phyloP scores from a whole-genome alignment of 768 basidiomycete species.

The Hydnomerulius pinastri region DNA sequence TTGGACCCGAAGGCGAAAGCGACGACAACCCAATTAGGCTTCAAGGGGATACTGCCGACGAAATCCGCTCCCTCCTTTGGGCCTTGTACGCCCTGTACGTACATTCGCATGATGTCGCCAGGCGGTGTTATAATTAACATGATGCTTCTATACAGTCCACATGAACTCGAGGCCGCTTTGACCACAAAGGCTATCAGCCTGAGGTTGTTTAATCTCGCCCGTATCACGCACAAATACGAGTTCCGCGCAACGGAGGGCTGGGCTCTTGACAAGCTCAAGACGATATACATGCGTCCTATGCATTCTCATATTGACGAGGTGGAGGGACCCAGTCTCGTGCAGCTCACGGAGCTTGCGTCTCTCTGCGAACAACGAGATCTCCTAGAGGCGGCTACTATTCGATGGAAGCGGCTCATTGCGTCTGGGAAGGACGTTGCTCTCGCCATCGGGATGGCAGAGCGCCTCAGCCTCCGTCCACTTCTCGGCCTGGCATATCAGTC shows the following conservation, averaged over 20 bases:
- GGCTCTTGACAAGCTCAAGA: conserved; percentile 43
- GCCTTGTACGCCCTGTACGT: conserved; percentile 54
- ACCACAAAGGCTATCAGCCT: conserved; percentile 45
- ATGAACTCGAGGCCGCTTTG: conserved; percentile 47
- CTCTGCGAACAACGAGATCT: conserved; percentile 50
- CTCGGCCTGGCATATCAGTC: conserved; percentile 53
- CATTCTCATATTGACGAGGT: conserved; percentile 31
- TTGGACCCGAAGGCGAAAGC: conserved; percentile 45
- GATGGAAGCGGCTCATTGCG: conserved; percentile 50
- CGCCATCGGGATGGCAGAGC: conserved; percentile 49
- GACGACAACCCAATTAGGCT: conserved; percentile 54
- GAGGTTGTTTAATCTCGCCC: conserved; percentile 46
- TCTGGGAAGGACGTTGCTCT: conserved; percentile 47
- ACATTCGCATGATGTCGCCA: neutral
- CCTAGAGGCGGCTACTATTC: conserved; percentile 40
- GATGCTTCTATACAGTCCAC: conserved; percentile 35
- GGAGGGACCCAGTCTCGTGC: conserved; percentile 42
- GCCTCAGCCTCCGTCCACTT: conserved; percentile 46
- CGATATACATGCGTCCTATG: conserved; percentile 35
- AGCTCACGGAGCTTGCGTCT: conserved; percentile 54
- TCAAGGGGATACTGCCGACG: conserved; percentile 47
- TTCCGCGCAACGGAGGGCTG: conserved; percentile 48
- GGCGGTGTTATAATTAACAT: conserved; percentile 4
- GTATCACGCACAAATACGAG: conserved; percentile 51
- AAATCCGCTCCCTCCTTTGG: conserved; percentile 57